Conservation (phyloP, 345 rosid genomes). For the Angophora floribunda region DNA sequence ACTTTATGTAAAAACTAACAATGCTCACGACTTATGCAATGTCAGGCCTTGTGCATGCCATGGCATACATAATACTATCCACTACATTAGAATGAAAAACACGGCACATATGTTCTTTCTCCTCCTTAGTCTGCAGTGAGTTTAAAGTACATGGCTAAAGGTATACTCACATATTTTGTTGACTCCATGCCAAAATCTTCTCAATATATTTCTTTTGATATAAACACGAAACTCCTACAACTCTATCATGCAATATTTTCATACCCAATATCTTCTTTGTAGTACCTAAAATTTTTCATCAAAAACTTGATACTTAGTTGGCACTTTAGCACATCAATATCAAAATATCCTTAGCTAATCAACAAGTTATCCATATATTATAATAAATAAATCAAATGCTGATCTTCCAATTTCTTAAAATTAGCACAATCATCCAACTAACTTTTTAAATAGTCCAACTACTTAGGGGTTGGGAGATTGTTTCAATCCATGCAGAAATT, state of each 20-base stretch:
- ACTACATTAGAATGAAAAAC: not conserved
- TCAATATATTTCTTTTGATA: not conserved
- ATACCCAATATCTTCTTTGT: not conserved
- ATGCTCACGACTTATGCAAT: too few species aligned
- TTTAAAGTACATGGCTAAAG: not conserved
- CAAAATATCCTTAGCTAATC: too few species aligned
- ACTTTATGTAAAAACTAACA: too few species aligned
- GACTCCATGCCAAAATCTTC: not conserved
- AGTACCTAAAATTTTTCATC: too few species aligned
- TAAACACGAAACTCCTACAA: fast-evolving
- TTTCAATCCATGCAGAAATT: not conserved
- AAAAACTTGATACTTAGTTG: not conserved
- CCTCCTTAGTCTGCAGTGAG: not conserved
- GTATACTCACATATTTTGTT: fast-evolving
- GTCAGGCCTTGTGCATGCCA: too few species aligned
- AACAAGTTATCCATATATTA: not conserved
- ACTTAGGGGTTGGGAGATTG: fast-evolving
- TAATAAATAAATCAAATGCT: not conserved
- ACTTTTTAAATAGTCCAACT: not conserved
- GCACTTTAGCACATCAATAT: not conserved
- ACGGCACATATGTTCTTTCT: not conserved
- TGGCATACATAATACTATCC: not conserved
- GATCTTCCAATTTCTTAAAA: not conserved
- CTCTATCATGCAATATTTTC: not conserved
- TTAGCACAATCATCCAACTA: not conserved